These are phyloP conservation scores for Geotrichum australiense DNA, from an alignment of 1,139 yeast genomes.

Conservation along the genomic window DNA sequence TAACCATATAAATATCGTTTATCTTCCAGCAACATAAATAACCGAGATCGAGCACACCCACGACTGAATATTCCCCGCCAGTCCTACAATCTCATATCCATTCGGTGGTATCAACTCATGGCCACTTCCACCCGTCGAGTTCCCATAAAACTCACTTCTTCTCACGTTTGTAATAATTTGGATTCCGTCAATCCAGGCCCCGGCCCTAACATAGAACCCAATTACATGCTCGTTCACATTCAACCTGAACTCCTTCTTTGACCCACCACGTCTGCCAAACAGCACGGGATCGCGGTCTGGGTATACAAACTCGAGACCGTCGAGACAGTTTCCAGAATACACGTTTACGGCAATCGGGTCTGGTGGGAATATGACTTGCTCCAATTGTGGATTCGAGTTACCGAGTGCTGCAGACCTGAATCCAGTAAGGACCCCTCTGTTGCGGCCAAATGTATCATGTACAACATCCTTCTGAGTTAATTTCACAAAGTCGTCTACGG, in stretches of 20 bases:
- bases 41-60: constrained; percentile 76
- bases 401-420: constrained; percentile 26
- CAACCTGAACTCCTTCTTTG: constrained; percentile 51
- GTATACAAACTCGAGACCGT: constrained; percentile 52
- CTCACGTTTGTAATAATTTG: constrained; percentile 51
- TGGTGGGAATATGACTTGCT: constrained; percentile 22
- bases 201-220: constrained; percentile 61
- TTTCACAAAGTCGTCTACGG: constrained; percentile 29
- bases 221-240: constrained; percentile 51
- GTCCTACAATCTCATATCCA: constrained; percentile 53
- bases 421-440: constrained; percentile 18
- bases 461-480: constrained; percentile 17
- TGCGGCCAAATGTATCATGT: constrained; percentile 18
- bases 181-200: constrained; percentile 85
- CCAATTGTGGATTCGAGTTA: constrained; percentile 23
- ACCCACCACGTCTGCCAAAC: constrained; percentile 58
- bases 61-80: constrained; percentile 55
- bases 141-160: constrained; percentile 46
- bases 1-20: too few relatives aligned
- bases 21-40: constrained; percentile 35
- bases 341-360: constrained; percentile 48
- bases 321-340: constrained; percentile 68
- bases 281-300: constrained; percentile 22
- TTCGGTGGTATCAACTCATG: constrained; percentile 54
- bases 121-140: constrained; percentile 62